Evolutionary conservation across 2,329 filamentous ascomycete species (phyloP), one percentile per base, ranked within the genome.

Genomic region (Neoarthrinium moseri): DNA sequence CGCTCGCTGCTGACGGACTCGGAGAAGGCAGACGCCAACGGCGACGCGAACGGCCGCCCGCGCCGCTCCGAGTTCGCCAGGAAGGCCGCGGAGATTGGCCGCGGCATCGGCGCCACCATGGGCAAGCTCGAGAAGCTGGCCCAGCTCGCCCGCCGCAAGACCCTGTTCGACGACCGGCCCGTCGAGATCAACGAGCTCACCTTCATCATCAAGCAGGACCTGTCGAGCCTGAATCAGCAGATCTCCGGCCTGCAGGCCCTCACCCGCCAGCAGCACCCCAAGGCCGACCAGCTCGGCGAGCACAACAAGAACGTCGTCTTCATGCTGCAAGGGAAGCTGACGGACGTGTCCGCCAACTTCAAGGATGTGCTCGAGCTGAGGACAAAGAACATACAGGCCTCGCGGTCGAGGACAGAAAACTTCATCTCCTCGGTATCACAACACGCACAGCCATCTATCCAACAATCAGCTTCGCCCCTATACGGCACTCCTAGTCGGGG

Each of bases 281-380:
- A 75, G 55, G 75, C 71, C 52, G 82, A 81, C 56, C 91, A 96
- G 63, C 90, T 96, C 67, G 91, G 91, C 56, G 91, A 97, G 64
- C 95, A 99, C 72, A 96, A 95, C 74, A 95, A 96, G 70, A 96
- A 97, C 62, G 94, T 97, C 24, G 89, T 96, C 3, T 84, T 95
- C 51, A 78, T 97, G 63, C 73, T 97, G 15, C 91, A 96, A 69
- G 89, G 90, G 51, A 94, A 94, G 62, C 75, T 97, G 32, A 92
- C 91, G 30, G 91, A 96, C 61, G 92, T 99, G 4, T 89, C 88
- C 21, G 89, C 86, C 51, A 96, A 92, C 66, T 97, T 99, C 78
- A 97, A 97, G 69, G 92, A 97, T 58, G 92, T 97, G 5, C 77
- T 99, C 8, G 94, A 99, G 66, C 89, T 95, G 33, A 84, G 94